Evolutionary conservation across 2,329 filamentous ascomycete genomes (phyloP).

Genomic region (Fusarium oligoseptatum): DNA sequence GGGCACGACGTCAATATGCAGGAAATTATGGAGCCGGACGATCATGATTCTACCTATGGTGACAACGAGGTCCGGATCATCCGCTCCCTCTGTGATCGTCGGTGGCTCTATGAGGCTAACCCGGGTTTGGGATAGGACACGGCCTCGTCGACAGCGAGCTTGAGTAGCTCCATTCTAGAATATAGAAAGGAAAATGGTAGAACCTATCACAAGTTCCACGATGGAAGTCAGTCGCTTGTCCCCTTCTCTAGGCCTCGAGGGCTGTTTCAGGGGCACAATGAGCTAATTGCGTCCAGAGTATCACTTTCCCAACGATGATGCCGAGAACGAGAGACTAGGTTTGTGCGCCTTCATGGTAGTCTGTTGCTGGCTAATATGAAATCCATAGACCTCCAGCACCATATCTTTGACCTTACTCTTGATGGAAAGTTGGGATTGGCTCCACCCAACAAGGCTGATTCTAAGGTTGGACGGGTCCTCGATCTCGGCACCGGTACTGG

Average conservation of each 20-base stretch:
- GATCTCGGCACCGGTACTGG: conserved; percentile 23
- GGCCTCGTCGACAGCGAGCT: conserved; percentile 8
- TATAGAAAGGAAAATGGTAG: conserved; percentile 22
- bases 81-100: not conserved
- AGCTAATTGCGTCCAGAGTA: conserved; percentile 13
- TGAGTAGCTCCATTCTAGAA: conserved; percentile 14
- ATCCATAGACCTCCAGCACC: conserved; percentile 14
- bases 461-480: conserved; percentile 8
- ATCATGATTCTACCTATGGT: not conserved
- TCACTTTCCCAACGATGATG: conserved; percentile 19
- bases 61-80: not conserved
- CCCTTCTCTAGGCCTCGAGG: not conserved
- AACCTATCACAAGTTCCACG: conserved; percentile 21
- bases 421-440: conserved; percentile 16
- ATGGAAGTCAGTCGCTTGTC: conserved; percentile 5
- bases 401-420: conserved; percentile 22
- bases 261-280: not conserved
- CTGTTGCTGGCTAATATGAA: not conserved
- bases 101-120: not conserved
- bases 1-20: not conserved
- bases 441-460: conserved; percentile 1
- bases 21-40: not conserved
- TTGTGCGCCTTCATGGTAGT: not conserved
- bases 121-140: conserved; percentile 5
- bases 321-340: conserved; percentile 20